Evolutionary conservation across 208 protist genomes (phyloP).

Genomic region (Paratrypanosoma confusum): DNA sequence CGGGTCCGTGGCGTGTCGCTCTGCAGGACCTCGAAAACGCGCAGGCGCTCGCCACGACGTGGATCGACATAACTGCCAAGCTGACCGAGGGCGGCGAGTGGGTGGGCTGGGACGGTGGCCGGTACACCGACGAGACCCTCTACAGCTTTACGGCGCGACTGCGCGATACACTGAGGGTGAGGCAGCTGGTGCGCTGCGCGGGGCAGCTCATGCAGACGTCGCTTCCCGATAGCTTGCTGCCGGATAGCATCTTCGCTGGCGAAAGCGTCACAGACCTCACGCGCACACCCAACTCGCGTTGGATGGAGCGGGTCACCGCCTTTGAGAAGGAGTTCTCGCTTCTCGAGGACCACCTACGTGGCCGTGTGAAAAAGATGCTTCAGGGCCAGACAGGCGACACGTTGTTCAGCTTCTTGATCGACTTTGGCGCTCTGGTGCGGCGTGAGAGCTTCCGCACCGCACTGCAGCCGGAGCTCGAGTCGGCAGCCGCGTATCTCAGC

Average conservation of each 20-base stretch:
- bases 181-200: conserved; percentile 37
- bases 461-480: conserved; percentile 38
- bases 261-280: conserved; percentile 51
- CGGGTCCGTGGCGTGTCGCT: conserved; percentile 67
- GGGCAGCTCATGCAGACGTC: conserved; percentile 21
- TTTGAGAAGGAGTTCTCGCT: conserved; percentile 83
- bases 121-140: conserved; percentile 63
- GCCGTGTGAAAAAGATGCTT: conserved; percentile 43
- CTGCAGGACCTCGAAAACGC: conserved; percentile 34
- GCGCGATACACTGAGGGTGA: conserved; percentile 57
- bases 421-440: conserved; percentile 47
- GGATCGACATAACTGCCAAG: conserved; percentile 32
- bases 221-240: conserved; percentile 35
- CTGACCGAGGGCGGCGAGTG: conserved; percentile 45
- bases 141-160: conserved; percentile 48
- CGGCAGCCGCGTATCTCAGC: conserved; percentile 32
- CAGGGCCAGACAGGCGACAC: conserved; percentile 14
- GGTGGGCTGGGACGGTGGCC: conserved; percentile 61
- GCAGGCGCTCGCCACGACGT: conserved; percentile 52
- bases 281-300: conserved; percentile 19
- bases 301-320: conserved; percentile 37
- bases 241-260: conserved; percentile 66
- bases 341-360: conserved; percentile 56
- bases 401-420: conserved; percentile 31
- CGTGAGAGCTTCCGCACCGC: conserved; percentile 32